Evolutionary conservation across 495 filamentous ascomycete species (phyloP).

Genomic region (Daldinia decipiens): DNA sequence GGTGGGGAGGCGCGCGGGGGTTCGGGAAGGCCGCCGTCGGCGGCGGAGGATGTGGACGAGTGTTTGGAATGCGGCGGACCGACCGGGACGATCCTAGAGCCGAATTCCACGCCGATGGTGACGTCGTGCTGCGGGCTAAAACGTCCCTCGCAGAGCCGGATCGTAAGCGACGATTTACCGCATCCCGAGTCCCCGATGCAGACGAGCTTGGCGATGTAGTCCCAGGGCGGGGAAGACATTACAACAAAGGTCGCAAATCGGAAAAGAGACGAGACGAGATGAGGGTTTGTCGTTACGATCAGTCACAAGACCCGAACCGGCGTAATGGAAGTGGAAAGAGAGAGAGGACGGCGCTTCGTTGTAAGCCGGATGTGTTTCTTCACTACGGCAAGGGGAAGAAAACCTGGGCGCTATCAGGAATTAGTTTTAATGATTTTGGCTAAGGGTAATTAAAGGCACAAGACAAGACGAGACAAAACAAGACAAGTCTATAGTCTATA

Average conservation of each 20-base stretch:
- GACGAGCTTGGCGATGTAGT: slow-evolving; percentile 98
- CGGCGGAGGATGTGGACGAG: slow-evolving; percentile 44
- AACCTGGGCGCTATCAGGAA: not conserved
- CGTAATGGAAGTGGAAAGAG: not conserved
- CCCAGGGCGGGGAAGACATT: slow-evolving; percentile 78
- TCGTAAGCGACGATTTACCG: slow-evolving; percentile 89
- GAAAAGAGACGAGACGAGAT: not conserved
- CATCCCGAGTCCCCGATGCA: slow-evolving; percentile 95
- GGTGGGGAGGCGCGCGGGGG: slow-evolving; percentile 43
- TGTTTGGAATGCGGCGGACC: slow-evolving; percentile 73
- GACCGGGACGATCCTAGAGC: slow-evolving; percentile 90
- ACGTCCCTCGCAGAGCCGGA: slow-evolving; percentile 96
- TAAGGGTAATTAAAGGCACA: not conserved
- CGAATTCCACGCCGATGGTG: slow-evolving; percentile 98
- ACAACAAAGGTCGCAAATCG: slow-evolving; percentile 10
- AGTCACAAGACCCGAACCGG: slow-evolving; percentile 12
- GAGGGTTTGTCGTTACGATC: not conserved
- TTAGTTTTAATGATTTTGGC: not conserved
- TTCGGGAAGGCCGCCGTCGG: slow-evolving; percentile 52
- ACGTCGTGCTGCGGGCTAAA: slow-evolving; percentile 94
- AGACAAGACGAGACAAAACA: not conserved
- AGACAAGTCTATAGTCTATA: not conserved
- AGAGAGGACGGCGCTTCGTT: not conserved
- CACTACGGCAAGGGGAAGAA: no score
- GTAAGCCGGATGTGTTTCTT: not conserved